Percentiles rank a stretch among this genome's conserved stretches.
Evolutionary conservation across 2,329 filamentous ascomycete genomes (phyloP).

Genomic region (Aureobasidium leucospermi): DNA sequence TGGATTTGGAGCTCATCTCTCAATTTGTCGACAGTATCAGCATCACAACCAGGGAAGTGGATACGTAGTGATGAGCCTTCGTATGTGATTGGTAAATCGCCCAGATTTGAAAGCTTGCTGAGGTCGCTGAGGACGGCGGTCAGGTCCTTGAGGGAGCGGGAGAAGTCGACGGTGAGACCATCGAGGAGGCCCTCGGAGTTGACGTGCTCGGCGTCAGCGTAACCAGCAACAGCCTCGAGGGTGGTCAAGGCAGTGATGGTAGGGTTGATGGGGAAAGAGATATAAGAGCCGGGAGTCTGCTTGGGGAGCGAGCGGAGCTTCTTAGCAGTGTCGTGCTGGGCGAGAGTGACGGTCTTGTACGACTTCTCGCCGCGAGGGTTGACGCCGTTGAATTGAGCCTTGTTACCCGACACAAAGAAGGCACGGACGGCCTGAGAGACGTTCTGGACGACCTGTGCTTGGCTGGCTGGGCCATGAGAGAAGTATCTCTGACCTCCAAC

Average conservation of each 20-base stretch:
- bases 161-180: slow-evolving; percentile 79
- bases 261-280: slow-evolving; percentile 84
- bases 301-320: slow-evolving; percentile 56
- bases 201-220: slow-evolving; percentile 41
- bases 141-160: slow-evolving; percentile 75
- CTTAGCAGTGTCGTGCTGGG: slow-evolving; percentile 65
- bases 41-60: slow-evolving; percentile 86
- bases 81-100: slow-evolving; percentile 75
- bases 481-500: slow-evolving; percentile 75
- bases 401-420: slow-evolving; percentile 86
- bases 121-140: slow-evolving; percentile 74
- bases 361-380: slow-evolving; percentile 66
- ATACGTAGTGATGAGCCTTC: slow-evolving; percentile 66
- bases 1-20: slow-evolving; percentile 83
- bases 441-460: slow-evolving; percentile 87
- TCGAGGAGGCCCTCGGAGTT: slow-evolving; percentile 80
- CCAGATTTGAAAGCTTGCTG: slow-evolving; percentile 65
- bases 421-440: slow-evolving; percentile 90
- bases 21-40: slow-evolving; percentile 69
- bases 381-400: slow-evolving; percentile 76
- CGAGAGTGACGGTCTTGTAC: slow-evolving; percentile 67
- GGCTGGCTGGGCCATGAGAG: slow-evolving; percentile 75
- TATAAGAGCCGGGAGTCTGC: slow-evolving; percentile 63
- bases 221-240: slow-evolving; percentile 52
- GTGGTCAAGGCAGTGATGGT: slow-evolving; percentile 82